Base-by-base conservation (phyloP, 2,329 filamentous ascomycete genomes). In the Periconia sp. region DNA sequence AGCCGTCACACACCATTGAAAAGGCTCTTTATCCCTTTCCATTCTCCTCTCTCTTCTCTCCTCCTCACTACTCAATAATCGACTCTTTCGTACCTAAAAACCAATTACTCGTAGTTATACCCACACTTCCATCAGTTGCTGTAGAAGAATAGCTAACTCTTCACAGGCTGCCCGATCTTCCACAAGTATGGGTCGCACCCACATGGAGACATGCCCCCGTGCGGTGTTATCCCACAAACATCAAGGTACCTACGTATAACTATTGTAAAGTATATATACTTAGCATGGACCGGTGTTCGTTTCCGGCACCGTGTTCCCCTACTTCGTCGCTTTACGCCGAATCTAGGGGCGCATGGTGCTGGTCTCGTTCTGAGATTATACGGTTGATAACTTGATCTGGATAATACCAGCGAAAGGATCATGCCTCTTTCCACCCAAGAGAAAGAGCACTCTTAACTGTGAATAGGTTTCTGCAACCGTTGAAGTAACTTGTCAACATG, bases 401-500 rank as follows among this genome's bases (percentile, higher is more conserved):
- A 92, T 93, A 93, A 94, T 94, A 91, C 91, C 89, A 92, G 92
- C 92, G 92, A 92, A 94, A 96, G 92, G 89, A 96, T 94, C 91
- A 95, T 96, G 91, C 90, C 84, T 84, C 83, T 77, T 74, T 67
- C 72, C 72, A 65, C 68, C 49, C 46, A 33, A 8, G 1, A 37
- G 10, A 31, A 55, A 41, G 64, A 64, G 33, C 59, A 65, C 27
- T 45, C 65, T 69, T 72, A 68, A 73, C 68, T 54, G 47, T 37
- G 63, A 17, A 33, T 54, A 73, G 70, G 60, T 63, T 66, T 68
- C 64, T 60, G 41, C 9, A 55, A 51, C 62, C 60, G 59, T 60
- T 72, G 70, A 58, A 61, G 72, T 72, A 57, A 37, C 45, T 30
- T 14, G 31, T 27, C 31, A 50, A 49, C 5, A 95, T 95, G 91